Evolutionary conservation across 2,329 filamentous ascomycete species (phyloP).

Genomic region (Alternaria dauci): DNA sequence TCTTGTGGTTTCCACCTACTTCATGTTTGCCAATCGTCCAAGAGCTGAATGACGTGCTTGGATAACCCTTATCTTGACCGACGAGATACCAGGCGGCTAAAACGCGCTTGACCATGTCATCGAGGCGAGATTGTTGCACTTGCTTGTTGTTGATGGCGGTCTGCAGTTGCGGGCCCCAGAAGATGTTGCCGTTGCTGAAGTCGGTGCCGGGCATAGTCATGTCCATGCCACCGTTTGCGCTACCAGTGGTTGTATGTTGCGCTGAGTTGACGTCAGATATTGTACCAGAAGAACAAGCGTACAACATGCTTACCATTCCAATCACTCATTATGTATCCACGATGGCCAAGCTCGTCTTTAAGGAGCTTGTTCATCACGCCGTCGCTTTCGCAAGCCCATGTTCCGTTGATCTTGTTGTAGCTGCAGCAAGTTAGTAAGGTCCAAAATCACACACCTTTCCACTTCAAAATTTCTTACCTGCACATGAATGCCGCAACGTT

Average conservation of each 20-base stretch:
- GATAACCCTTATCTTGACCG: conserved; percentile 57
- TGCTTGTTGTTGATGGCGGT: conserved; percentile 61
- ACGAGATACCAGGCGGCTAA: conserved; percentile 60
- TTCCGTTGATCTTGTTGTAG: conserved; percentile 57
- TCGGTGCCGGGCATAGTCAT: conserved; percentile 65
- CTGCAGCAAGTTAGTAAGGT: conserved; percentile 14
- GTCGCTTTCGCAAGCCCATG: conserved; percentile 61
- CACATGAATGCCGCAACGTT: conserved; percentile 66
- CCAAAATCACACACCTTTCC: not conserved
- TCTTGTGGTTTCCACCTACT: conserved; percentile 53
- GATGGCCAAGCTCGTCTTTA: conserved; percentile 62
- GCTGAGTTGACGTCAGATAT: conserved; percentile 34
- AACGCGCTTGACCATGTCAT: conserved; percentile 56
- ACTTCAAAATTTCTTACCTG: conserved; percentile 18
- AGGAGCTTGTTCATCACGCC: conserved; percentile 59
- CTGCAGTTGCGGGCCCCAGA: conserved; percentile 65
- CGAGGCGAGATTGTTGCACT: conserved; percentile 49
- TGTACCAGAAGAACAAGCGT: not conserved
- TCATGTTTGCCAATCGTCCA: conserved; percentile 54
- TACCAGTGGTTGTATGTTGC: conserved; percentile 55
- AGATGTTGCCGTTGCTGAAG: conserved; percentile 53
- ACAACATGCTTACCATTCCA: conserved; percentile 44
- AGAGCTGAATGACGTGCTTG: conserved; percentile 56
- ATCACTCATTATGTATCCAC: conserved; percentile 57
- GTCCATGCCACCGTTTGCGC: conserved; percentile 58